Conservation (phyloP, 108 stramenopile species). For the Nitzschia palea region DNA sequence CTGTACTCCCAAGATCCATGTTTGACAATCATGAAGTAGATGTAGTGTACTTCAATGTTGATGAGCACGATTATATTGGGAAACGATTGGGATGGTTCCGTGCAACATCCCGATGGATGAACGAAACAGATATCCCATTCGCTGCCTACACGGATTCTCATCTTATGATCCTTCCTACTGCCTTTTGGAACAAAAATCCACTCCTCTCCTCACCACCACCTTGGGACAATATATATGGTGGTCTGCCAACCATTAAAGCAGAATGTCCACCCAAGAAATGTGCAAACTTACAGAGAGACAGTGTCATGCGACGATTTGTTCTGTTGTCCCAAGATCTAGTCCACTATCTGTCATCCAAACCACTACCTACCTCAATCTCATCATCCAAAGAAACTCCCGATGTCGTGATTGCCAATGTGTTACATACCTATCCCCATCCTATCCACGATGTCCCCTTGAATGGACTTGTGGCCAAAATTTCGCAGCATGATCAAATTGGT, state of each 20-base stretch:
- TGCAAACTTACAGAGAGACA: not conserved
- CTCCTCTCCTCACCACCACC: not conserved
- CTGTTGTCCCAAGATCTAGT: constrained; percentile 1
- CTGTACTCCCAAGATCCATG: not conserved
- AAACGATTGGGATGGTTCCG: constrained; percentile 7
- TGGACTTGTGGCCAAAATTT: not conserved
- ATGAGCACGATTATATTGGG: not conserved
- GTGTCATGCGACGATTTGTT: constrained; percentile 18
- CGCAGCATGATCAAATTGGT: not conserved
- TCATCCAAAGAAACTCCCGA: not conserved
- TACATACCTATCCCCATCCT: not conserved
- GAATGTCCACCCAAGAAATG: constrained; percentile 1
- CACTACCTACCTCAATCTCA: not conserved
- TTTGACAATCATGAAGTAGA: constrained; percentile 4
- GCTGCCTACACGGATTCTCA: constrained; percentile 13
- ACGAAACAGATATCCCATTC: not conserved
- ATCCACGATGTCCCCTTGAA: not conserved
- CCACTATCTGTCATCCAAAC: not conserved
- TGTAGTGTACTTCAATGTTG: constrained; percentile 6
- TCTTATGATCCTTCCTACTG: not conserved
- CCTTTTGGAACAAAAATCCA: constrained; percentile 3
- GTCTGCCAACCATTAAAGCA: not conserved
- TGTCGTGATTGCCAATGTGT: constrained; percentile 15
- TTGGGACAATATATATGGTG: not conserved
- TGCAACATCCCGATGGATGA: not conserved